phyloP scores from a whole-genome alignment of 495 filamentous ascomycete genomes.

The Penicillium daleae region DNA sequence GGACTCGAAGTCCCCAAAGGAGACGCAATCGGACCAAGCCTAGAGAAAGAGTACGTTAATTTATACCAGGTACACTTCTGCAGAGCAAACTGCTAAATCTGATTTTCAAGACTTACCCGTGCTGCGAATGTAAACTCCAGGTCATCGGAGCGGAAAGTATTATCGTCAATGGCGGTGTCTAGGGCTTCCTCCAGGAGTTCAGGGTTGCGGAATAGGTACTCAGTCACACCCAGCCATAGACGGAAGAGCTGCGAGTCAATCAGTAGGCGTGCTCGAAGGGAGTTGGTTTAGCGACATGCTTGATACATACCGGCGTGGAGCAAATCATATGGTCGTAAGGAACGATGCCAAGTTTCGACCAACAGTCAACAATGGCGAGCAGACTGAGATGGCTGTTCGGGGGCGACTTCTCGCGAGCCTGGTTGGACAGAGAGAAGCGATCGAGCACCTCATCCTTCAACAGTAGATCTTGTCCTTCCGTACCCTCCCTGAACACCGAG shows the following conservation, averaged over 20 bases:
- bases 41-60: slow-evolving; percentile 23
- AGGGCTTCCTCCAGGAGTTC: slow-evolving; percentile 84
- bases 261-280: slow-evolving; percentile 10
- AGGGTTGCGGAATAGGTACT: slow-evolving; percentile 89
- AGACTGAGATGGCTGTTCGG: slow-evolving; percentile 93
- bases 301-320: slow-evolving; percentile 74
- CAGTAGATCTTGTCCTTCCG: slow-evolving; percentile 65
- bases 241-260: slow-evolving; percentile 72
- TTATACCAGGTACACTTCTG: not conserved
- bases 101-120: slow-evolving; percentile 51
- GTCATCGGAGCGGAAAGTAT: slow-evolving; percentile 87
- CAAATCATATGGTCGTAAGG: slow-evolving; percentile 99
- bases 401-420: slow-evolving; percentile 60
- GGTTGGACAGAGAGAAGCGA: slow-evolving; percentile 76
- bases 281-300: slow-evolving; percentile 11
- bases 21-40: slow-evolving; percentile 94
- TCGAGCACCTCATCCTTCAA: slow-evolving; percentile 85
- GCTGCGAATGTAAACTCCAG: slow-evolving; percentile 97
- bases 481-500: slow-evolving; percentile 70
- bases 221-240: slow-evolving; percentile 95
- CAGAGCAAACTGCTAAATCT: not conserved
- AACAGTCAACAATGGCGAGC: slow-evolving; percentile 98
- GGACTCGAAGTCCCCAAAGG: slow-evolving; percentile 84
- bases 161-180: slow-evolving; percentile 82
- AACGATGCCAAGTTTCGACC: slow-evolving; percentile 88